These are phyloP conservation scores for Leccinum brunneo-olivaceum DNA, from an alignment of 1,284 basidiomycete genomes.

Conservation along the genomic window DNA sequence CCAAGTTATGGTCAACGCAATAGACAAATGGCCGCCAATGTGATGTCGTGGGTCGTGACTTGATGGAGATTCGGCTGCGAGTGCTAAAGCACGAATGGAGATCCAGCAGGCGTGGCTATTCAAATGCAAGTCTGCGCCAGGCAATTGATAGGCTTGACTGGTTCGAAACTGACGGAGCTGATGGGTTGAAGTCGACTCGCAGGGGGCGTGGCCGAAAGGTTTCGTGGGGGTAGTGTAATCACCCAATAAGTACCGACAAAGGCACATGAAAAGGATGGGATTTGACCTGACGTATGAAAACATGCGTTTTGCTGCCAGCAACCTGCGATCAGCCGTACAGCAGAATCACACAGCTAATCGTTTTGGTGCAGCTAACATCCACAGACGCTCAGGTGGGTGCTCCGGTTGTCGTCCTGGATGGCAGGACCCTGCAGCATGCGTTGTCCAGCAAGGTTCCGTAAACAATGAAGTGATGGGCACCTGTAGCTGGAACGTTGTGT, in stretches of 20 bases:
- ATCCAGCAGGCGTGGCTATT: not conserved
- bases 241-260: slow-evolving; percentile 6
- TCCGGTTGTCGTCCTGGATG: not conserved
- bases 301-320: slow-evolving; percentile 10
- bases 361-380: not conserved
- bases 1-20: not conserved
- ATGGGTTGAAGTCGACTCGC: not conserved
- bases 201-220: slow-evolving; percentile 1
- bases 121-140: slow-evolving; percentile 1
- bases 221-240: not conserved
- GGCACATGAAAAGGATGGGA: slow-evolving; percentile 1
- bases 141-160: not conserved
- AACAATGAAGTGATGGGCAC: no score
- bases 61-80: not conserved
- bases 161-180: not conserved
- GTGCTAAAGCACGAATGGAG: not conserved
- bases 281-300: slow-evolving; percentile 3
- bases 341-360: not conserved
- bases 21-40: not conserved
- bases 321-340: no score
- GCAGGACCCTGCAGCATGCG: slow-evolving; percentile 3
- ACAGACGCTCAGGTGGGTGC: slow-evolving; percentile 1
- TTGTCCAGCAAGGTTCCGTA: not conserved
- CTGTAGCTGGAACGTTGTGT: not conserved
- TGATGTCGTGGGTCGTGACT: not conserved